phyloP scores from a whole-genome alignment of 306 rosid species.

The Gynostemma pentaphyllum region DNA sequence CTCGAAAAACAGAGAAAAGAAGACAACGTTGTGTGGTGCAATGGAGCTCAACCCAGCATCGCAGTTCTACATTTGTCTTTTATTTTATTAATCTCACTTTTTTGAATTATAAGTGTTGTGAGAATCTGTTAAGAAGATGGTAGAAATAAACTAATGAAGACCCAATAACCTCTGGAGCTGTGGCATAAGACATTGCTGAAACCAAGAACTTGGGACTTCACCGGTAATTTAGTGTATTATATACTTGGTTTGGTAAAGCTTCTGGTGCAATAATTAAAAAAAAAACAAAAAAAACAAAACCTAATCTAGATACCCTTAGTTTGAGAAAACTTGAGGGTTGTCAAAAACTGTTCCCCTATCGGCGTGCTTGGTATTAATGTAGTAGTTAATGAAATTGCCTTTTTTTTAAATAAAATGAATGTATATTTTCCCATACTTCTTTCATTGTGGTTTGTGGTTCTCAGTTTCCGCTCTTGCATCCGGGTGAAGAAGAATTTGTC shows the following conservation, averaged over 20 bases:
- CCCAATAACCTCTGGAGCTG: not conserved
- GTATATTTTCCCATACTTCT: not conserved
- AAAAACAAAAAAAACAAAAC: too few relatives aligned
- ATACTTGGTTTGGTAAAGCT: too few relatives aligned
- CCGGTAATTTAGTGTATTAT: too few relatives aligned
- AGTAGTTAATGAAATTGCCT: not conserved
- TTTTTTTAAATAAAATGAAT: not conserved
- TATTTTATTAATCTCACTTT: not conserved
- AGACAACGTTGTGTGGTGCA: not conserved
- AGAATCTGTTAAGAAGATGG: not conserved
- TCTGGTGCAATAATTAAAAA: too few relatives aligned
- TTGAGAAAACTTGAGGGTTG: not conserved
- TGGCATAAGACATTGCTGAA: not conserved
- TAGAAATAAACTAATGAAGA: not conserved
- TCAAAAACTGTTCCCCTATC: not conserved
- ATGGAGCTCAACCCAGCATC: not conserved
- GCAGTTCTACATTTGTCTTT: not conserved
- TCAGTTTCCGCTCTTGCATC: conserved; percentile 69
- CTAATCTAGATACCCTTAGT: too few relatives aligned
- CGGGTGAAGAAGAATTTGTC: conserved; percentile 58
- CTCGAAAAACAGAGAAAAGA: too few relatives aligned
- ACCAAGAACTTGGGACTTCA: not conserved
- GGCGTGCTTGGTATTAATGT: not conserved
- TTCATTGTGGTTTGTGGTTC: conserved; percentile 9
- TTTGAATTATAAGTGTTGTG: not conserved